phyloP scores from a whole-genome alignment of 139 green algal species.

The Edaphochlamys debaryana region DNA sequence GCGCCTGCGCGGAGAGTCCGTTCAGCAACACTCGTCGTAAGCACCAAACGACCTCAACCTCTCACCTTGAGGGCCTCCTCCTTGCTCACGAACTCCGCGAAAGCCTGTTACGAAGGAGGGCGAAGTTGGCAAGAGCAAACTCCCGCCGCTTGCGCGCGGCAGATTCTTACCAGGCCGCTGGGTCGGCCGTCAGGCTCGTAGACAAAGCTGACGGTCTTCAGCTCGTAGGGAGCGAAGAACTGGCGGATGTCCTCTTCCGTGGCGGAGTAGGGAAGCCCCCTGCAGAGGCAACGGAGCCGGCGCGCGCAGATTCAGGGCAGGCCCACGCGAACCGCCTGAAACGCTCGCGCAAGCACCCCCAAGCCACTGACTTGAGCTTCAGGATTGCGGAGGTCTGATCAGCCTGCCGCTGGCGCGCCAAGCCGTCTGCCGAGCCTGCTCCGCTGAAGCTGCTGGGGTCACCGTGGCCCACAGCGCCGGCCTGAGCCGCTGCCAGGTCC shows the following conservation, averaged over 20 bases:
- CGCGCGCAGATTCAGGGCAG: neutral
- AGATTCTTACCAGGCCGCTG: constrained; percentile 61
- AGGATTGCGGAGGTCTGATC: constrained; percentile 33
- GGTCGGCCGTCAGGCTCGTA: constrained; percentile 69
- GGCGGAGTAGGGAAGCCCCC: constrained; percentile 54
- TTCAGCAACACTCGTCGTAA: neutral
- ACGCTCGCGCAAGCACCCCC: neutral
- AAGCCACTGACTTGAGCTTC: constrained; percentile 30
- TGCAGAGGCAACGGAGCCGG: neutral
- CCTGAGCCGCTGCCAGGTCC: constrained; percentile 19
- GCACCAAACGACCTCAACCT: neutral
- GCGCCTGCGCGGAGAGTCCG: constrained; percentile 52
- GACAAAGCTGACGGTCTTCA: constrained; percentile 64
- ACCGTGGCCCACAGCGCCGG: too few species aligned
- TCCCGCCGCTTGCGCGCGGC: too few species aligned
- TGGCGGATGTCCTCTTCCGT: constrained; percentile 57
- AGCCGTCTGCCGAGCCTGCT: neutral
- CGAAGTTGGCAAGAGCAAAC: too few species aligned
- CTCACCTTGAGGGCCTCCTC: constrained; percentile 61
- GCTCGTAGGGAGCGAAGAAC: constrained; percentile 64
- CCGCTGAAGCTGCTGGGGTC: too few species aligned
- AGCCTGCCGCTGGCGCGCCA: neutral
- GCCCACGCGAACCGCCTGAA: neutral
- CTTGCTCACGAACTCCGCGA: constrained; percentile 67
- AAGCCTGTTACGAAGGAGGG: too few species aligned